Evolutionary conservation across 2,329 filamentous ascomycete species (phyloP), one percentile per base, ranked within the genome.

Genomic region (Neonectria hederae): DNA sequence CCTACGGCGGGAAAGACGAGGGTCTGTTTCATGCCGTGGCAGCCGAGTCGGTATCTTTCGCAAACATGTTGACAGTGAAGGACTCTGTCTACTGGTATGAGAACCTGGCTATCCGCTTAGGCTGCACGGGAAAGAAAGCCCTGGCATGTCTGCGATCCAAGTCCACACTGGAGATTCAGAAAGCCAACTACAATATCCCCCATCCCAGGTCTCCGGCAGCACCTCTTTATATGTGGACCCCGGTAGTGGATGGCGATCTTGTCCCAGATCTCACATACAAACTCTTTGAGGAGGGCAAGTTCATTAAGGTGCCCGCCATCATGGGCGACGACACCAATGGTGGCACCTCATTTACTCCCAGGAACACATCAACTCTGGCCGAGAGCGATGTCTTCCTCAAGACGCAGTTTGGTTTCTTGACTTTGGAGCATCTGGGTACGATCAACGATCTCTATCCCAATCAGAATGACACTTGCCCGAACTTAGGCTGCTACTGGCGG

Each of bases 31-130:
- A 84, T 54, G 85, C 80, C 1, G 84, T 80, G 0, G 82, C 82
- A 0, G 83, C 81, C 1, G 82, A 86, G 65, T 85, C 83, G 0
- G 80, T 84, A 2, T 86, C 85, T 0, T 87, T 86, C 45, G 83
- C 82, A 0, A 80, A 81, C 1, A 79, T 83, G 7, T 74, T 84
- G 11, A 84, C 82, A 0, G 75, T 82, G 4, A 72, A 76, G 11
- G 77, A 87, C 67, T 81, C 83, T 1, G 79, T 83, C 58, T 87
- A 86, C 63, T 84, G 85, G 70, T 87, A 85, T 65, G 76, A 85
- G 52, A 81, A 82, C 48, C 76, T 87, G 5, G 79, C 82, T 2
- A 75, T 79, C 3, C 77, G 80, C 2, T 75, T 83, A 3, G 79
- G 80, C 4, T 85, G 84, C 52, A 73, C 74, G 2, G 76, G 77